Evolutionary conservation across 805 yeast species (phyloP).

Genomic region (Candida glaebosa): DNA sequence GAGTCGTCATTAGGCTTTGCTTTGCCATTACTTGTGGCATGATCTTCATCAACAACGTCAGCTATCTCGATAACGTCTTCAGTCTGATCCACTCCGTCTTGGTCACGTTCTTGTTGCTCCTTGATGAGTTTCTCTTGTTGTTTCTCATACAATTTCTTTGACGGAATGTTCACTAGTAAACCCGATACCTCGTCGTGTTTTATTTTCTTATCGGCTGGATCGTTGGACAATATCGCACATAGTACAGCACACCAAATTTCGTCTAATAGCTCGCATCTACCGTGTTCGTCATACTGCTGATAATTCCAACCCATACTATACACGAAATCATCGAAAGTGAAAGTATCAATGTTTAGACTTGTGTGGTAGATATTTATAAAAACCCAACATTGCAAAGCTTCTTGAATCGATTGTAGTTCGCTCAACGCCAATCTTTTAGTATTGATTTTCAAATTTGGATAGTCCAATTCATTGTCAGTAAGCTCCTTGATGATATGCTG

Average conservation of each 20-base stretch:
- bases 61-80: constrained; percentile 19
- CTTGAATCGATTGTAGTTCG: constrained; percentile 23
- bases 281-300: constrained; percentile 34
- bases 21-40: constrained; percentile 11
- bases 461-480: constrained; percentile 7
- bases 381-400: constrained; percentile 68
- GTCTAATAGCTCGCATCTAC: constrained; percentile 51
- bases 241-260: constrained; percentile 69
- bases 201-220: constrained; percentile 23
- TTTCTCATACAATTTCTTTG: constrained; percentile 21
- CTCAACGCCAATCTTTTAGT: background rate
- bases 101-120: constrained; percentile 15
- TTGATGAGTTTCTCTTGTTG: constrained; percentile 7
- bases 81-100: constrained; percentile 16
- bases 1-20: constrained; percentile 11
- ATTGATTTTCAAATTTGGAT: constrained; percentile 2
- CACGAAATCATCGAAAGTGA: constrained; percentile 76
- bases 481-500: constrained; percentile 10
- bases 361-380: constrained; percentile 69
- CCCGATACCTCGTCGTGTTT: constrained; percentile 31
- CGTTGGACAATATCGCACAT: constrained; percentile 49
- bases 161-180: constrained; percentile 29
- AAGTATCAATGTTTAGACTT: constrained; percentile 62
- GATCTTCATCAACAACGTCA: constrained; percentile 19
- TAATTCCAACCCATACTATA: constrained; percentile 50